Percentiles rank a stretch among this genome's conserved stretches.
Evolutionary conservation across 2,329 filamentous ascomycete genomes (phyloP).

Genomic region (Botryotinia calthae): DNA sequence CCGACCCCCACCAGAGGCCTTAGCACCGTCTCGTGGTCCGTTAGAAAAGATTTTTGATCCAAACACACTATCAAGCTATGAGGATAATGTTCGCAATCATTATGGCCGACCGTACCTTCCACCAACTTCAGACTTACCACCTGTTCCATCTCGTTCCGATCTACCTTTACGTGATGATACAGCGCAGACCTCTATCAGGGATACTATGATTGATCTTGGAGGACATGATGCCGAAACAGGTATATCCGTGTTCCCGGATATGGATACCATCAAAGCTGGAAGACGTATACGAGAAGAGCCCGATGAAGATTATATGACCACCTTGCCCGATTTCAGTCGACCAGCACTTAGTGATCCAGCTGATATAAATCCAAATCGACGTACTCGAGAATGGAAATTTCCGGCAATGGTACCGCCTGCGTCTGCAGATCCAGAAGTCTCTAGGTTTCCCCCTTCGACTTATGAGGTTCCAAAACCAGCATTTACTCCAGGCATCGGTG

Average conservation of each 20-base stretch:
- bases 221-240: conserved; percentile 56
- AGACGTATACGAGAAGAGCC: conserved; percentile 27
- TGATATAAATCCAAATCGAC: conserved; percentile 51
- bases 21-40: conserved; percentile 54
- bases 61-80: conserved; percentile 62
- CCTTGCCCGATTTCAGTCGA: conserved; percentile 44
- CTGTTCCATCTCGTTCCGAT: conserved; percentile 45
- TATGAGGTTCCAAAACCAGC: conserved; percentile 35
- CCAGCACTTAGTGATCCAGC: conserved; percentile 58
- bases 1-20: conserved; percentile 55
- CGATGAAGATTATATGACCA: conserved; percentile 29
- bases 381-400: conserved; percentile 58
- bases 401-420: conserved; percentile 53
- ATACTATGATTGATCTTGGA: conserved; percentile 65
- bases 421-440: conserved; percentile 53
- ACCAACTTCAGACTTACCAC: conserved; percentile 18
- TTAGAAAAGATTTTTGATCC: conserved; percentile 66
- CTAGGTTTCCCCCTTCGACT: conserved; percentile 47
- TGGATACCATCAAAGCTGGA: conserved; percentile 53
- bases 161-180: conserved; percentile 59
- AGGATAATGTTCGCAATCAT: conserved; percentile 60
- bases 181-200: conserved; percentile 49
- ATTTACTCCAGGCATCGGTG: conserved; percentile 36
- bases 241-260: conserved; percentile 57
- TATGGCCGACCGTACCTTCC: conserved; percentile 48